phyloP scores from a whole-genome alignment of 164 flowering plant species.

The Magnolia officinalis region DNA sequence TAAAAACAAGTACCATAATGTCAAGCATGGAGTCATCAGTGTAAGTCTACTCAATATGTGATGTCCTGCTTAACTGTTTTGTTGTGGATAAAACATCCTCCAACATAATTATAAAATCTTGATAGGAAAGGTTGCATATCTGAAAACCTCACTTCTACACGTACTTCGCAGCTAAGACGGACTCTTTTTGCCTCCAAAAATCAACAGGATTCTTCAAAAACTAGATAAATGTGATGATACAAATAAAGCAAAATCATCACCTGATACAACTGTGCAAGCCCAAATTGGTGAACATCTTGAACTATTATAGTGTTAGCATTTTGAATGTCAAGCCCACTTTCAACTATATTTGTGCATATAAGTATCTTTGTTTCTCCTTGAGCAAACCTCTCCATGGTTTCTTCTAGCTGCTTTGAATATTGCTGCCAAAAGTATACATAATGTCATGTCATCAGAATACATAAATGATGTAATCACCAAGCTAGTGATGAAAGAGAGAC shows the following conservation, averaged over 20 bases:
- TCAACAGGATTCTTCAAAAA: neutral
- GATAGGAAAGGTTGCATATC: too few relatives aligned
- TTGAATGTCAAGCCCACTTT: constrained; percentile 98
- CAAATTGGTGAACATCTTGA: constrained; percentile 97
- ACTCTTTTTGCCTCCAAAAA: neutral
- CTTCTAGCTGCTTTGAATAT: constrained; percentile 92
- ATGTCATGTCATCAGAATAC: neutral
- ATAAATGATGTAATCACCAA: constrained; percentile 1
- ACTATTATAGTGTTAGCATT: constrained; percentile 94
- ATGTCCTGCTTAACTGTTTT: too few relatives aligned
- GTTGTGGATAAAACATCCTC: too few relatives aligned
- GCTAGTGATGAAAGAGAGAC: neutral
- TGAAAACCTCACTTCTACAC: neutral
- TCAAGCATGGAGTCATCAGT: too few relatives aligned
- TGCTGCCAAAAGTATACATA: constrained; percentile 48
- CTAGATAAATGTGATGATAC: neutral
- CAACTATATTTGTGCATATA: constrained; percentile 92
- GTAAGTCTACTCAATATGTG: too few relatives aligned
- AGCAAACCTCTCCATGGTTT: constrained; percentile 86
- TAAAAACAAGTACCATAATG: too few relatives aligned
- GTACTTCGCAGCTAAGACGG: neutral
- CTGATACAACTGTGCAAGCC: constrained; percentile 96
- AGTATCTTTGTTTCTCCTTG: constrained; percentile 76
- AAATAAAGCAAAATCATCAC: constrained; percentile 26
- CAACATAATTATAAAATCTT: too few relatives aligned